Percentiles rank a stretch among this genome's conserved stretches.
Conservation (phyloP, 2,329 filamentous ascomycete genomes). For the Hypomyces perniciosus region DNA sequence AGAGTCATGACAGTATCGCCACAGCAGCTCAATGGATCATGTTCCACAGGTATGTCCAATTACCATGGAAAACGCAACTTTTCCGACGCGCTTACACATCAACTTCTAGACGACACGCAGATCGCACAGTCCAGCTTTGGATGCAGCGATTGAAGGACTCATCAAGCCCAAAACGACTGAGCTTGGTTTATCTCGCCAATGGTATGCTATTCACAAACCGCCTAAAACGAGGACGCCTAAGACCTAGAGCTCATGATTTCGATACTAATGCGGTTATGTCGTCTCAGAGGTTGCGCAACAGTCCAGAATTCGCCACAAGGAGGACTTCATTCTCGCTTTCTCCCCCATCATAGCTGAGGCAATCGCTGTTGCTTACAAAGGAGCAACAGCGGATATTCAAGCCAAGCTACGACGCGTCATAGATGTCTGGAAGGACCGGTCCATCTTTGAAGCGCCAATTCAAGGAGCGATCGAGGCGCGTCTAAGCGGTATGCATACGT, state of each 20-base stretch:
- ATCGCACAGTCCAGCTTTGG: constrained; percentile 89
- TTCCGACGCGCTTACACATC: constrained; percentile 5
- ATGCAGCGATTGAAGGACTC: constrained; percentile 84
- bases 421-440: constrained; percentile 86
- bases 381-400: constrained; percentile 78
- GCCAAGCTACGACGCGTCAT: constrained; percentile 81
- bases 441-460: constrained; percentile 76
- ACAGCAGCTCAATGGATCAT: constrained; percentile 99
- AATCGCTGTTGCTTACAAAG: constrained; percentile 84
- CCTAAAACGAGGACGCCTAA: background rate
- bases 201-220: constrained; percentile 45
- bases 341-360: constrained; percentile 89
- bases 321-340: constrained; percentile 89
- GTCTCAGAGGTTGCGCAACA: constrained; percentile 84
- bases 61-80: background rate
- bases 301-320: constrained; percentile 84
- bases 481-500: constrained; percentile 59
- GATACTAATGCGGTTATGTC: constrained; percentile 9
- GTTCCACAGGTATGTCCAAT: constrained; percentile 74
- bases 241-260: background rate
- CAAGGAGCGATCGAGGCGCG: constrained; percentile 74
- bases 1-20: constrained; percentile 95
- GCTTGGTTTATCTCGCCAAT: constrained; percentile 91
- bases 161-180: constrained; percentile 76
- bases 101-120: constrained; percentile 70